Evolutionary conservation across 2,329 filamentous ascomycete genomes (phyloP), one percentile per base, ranked within the genome.

Genomic region (Mariannaea sp.): DNA sequence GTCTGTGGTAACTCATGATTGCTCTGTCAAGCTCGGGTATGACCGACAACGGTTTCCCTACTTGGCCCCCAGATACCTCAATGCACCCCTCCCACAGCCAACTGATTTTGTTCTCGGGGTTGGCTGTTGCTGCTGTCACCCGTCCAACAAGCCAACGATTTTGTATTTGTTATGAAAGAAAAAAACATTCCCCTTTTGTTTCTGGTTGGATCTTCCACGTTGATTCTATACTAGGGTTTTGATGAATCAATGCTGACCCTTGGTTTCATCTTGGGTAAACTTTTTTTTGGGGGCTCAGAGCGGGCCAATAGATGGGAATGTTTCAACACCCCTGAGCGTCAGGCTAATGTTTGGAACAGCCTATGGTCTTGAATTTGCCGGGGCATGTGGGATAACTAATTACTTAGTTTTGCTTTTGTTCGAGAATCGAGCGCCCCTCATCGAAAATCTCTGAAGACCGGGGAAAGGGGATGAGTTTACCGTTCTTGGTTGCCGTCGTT

Each of bases 201-300:
- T 35, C 45, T 19, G 26, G 33, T 54, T 30, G 33, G 27, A 20
- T 20, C 33, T 45, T 20, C 33, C 7, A 27, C 20, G 19, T 41
- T 42, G 46, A 38, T 40, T 26, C 32, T 38, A 33, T 24, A 14
- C 35, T 24, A 20, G 40, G 39, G 39, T 13, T 49, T 41, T 35
- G n/a, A 53, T 44, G 50, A 44, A 54, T 39, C 54, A 53, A 59
- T 52, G 43, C 39, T 55, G 59, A 53, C 43, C 41, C 52, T 53
- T 58, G 53, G 64, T 66, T 66, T 66, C 64, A 66, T 52, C 53
- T 49, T 52, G 61, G 55, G 47, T 38, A 42, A 61, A 43, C 41
- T 56, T 39, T 41, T 39, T 43, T 58, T 54, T 63, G n/a, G 53
- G 62, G 50, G 58, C 44, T 26, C 41, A 3, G n/a, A 19, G 36